phyloP scores from a whole-genome alignment of 2,329 filamentous ascomycete genomes.

The Fusarium sp. region DNA sequence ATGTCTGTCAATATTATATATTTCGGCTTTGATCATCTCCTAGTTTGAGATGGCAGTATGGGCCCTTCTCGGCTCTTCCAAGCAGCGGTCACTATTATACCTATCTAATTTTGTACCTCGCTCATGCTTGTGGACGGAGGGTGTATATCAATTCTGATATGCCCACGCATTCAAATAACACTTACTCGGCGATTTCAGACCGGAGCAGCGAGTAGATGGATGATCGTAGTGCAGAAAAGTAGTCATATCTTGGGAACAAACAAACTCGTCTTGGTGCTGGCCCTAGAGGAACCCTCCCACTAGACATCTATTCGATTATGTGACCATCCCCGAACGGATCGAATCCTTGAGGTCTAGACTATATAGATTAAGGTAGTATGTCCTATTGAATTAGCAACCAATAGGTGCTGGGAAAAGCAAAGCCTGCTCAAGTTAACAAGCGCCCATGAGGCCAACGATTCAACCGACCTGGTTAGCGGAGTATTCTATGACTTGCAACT shows the following conservation, averaged over 20 bases:
- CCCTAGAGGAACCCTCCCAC: not conserved
- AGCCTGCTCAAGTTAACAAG: not conserved
- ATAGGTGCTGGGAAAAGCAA: not conserved
- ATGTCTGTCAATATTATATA: not conserved
- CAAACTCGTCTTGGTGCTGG: not conserved
- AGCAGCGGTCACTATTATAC: not conserved
- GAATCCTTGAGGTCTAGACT: conserved; percentile 12
- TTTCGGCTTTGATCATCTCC: not conserved
- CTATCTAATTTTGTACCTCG: not conserved
- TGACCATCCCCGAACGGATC: not conserved
- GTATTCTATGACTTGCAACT: conserved; percentile 17
- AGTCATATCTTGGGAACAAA: not conserved
- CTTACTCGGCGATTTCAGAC: not conserved
- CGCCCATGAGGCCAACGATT: conserved; percentile 1
- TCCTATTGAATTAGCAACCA: conserved; percentile 4
- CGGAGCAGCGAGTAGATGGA: not conserved
- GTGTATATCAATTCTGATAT: not conserved
- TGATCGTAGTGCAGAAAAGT: not conserved
- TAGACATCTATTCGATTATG: conserved; percentile 1
- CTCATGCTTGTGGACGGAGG: not conserved
- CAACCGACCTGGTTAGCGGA: conserved; percentile 6
- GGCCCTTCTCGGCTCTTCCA: not conserved
- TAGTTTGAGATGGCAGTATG: not conserved
- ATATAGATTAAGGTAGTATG: not conserved
- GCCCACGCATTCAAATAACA: not conserved